Conservation (phyloP, 768 basidiomycete genomes). For the Boletus vinaceobasis region DNA sequence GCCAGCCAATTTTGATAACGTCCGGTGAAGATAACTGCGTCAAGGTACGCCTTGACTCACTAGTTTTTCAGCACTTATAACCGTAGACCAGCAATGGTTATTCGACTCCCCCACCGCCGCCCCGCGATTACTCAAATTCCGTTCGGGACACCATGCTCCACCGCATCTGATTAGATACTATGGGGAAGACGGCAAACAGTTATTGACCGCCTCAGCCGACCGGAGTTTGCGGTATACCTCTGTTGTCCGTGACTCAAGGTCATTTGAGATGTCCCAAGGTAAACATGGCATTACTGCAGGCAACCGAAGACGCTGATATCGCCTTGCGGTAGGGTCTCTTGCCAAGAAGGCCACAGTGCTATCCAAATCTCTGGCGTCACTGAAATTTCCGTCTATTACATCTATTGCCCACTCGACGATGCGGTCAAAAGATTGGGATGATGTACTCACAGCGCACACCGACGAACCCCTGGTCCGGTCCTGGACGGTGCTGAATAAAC, state of each 20-base stretch:
- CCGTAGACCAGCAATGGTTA: conserved; percentile 81
- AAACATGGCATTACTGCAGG: conserved; percentile 3
- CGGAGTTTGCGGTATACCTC: conserved; percentile 86
- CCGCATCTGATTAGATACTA: conserved; percentile 93
- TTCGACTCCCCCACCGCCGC: conserved; percentile 88
- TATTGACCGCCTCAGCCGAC: conserved; percentile 87
- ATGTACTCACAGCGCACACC: conserved; percentile 85
- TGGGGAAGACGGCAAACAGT: conserved; percentile 94
- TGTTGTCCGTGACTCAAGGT: conserved; percentile 92
- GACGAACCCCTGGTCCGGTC: conserved; percentile 82
- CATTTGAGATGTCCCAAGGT: conserved; percentile 95
- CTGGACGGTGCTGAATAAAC: conserved; percentile 85
- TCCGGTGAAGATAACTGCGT: conserved; percentile 94
- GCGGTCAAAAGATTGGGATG: conserved; percentile 95
- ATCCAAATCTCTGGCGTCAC: conserved; percentile 72
- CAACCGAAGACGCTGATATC: conserved; percentile 1
- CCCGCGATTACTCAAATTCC: conserved; percentile 85
- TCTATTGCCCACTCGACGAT: conserved; percentile 75
- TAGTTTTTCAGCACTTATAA: conserved; percentile 3
- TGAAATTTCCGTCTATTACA: conserved; percentile 82
- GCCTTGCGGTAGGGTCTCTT: conserved; percentile 62
- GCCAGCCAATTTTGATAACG: conserved; percentile 86
- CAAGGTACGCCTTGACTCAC: conserved; percentile 53
- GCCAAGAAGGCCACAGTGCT: conserved; percentile 75
- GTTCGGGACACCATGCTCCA: conserved; percentile 89